Evolutionary conservation across 371 early-diverging fungal species (phyloP).

Genomic region (Haplosporangium sp.): DNA sequence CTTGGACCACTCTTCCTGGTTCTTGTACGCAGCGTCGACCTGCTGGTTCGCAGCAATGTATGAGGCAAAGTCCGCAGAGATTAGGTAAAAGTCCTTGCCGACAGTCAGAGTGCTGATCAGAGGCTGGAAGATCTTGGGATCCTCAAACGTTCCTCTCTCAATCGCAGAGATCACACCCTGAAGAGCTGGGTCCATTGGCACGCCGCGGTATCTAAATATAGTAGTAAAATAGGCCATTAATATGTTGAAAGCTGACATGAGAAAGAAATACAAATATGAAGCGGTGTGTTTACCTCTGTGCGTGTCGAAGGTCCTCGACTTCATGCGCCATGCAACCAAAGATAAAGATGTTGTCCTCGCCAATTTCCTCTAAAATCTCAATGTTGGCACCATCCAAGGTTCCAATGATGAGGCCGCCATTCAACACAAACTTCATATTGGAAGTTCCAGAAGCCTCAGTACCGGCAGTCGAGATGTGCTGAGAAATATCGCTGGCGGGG

Average conservation of each 20-base stretch:
- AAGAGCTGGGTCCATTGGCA: slow-evolving; percentile 78
- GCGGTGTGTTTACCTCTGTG: slow-evolving; percentile 61
- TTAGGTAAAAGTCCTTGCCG: slow-evolving; percentile 88
- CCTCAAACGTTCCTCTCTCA: slow-evolving; percentile 82
- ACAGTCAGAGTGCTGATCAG: slow-evolving; percentile 80
- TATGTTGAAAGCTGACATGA: too few species aligned
- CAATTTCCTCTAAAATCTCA: slow-evolving; percentile 94
- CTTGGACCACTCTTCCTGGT: slow-evolving; percentile 81
- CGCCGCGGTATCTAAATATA: slow-evolving; percentile 68
- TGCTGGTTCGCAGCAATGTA: slow-evolving; percentile 78
- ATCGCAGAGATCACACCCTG: slow-evolving; percentile 81
- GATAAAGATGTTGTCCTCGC: slow-evolving; percentile 93
- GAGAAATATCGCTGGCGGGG: slow-evolving; percentile 95
- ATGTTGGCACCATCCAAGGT: slow-evolving; percentile 94
- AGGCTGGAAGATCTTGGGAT: slow-evolving; percentile 76
- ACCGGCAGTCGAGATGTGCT: slow-evolving; percentile 93
- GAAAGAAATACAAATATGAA: too few species aligned
- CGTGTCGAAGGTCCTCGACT: slow-evolving; percentile 91
- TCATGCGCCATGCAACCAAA: slow-evolving; percentile 89
- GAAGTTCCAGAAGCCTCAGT: slow-evolving; percentile 98
- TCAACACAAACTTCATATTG: slow-evolving; percentile 97
- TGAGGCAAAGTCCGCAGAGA: slow-evolving; percentile 87
- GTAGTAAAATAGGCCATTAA: not conserved
- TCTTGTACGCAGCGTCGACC: slow-evolving; percentile 82
- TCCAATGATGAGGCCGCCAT: slow-evolving; percentile 92